Evolutionary conservation across 2,329 filamentous ascomycete genomes (phyloP).

Genomic region (Cercospora berteroae): DNA sequence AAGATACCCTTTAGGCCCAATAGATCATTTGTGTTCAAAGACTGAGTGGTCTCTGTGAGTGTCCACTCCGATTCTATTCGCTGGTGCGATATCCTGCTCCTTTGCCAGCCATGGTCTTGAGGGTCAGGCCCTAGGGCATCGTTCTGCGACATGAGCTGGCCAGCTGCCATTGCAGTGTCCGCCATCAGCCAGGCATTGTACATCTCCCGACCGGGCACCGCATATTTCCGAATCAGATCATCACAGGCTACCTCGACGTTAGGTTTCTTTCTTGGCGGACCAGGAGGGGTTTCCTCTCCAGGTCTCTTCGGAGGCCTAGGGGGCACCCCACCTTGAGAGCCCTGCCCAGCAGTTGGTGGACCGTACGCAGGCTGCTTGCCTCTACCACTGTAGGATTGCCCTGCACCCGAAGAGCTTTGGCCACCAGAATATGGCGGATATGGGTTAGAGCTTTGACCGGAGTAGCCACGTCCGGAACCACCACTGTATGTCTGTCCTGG

Average conservation of each 20-base stretch:
- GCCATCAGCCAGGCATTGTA: neutral
- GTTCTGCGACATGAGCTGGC: neutral
- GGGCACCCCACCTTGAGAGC: neutral
- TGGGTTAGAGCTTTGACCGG: neutral
- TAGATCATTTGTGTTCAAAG: neutral
- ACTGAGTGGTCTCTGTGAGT: neutral
- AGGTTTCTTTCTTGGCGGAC: neutral
- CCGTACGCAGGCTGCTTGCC: neutral
- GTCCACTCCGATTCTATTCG: neutral
- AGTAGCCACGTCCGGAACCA: neutral
- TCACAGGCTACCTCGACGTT: neutral
- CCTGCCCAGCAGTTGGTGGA: neutral
- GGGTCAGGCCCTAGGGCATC: neutral
- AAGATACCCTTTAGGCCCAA: neutral
- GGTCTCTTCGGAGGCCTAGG: neutral
- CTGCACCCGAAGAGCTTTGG: neutral
- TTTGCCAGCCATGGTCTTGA: neutral
- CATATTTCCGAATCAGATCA: neutral
- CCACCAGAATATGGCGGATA: neutral
- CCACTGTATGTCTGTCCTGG: too few species aligned
- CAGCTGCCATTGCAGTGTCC: neutral
- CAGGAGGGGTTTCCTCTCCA: too few species aligned
- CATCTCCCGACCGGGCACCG: neutral
- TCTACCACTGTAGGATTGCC: neutral
- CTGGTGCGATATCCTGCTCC: neutral